Evolutionary conservation across 768 basidiomycete species (phyloP).

Genomic region (Tricholoma terreum): DNA sequence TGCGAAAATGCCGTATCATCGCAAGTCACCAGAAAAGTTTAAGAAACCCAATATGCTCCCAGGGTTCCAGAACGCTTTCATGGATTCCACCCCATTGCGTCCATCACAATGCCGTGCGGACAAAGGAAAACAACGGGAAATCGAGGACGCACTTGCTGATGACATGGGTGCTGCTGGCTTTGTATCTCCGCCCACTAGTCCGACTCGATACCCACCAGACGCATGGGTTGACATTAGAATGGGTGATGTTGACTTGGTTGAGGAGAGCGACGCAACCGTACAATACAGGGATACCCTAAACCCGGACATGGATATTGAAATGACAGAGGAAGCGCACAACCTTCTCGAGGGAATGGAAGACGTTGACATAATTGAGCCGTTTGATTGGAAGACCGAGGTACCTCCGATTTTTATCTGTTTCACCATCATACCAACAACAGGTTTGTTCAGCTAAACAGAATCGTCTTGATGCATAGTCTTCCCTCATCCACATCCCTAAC

Average conservation of each 20-base stretch:
- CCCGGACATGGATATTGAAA: not conserved
- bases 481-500: slow-evolving; percentile 39
- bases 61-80: slow-evolving; percentile 57
- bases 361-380: slow-evolving; percentile 32
- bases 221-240: slow-evolving; percentile 34
- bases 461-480: slow-evolving; percentile 57
- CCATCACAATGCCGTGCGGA: slow-evolving; percentile 15
- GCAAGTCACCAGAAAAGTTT: slow-evolving; percentile 31
- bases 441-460: slow-evolving; percentile 49
- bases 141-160: not conserved
- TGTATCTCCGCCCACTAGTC: slow-evolving; percentile 17
- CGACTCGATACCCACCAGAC: slow-evolving; percentile 17
- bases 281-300: not conserved
- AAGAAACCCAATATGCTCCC: slow-evolving; percentile 37
- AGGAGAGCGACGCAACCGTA: not conserved
- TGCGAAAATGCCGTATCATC: slow-evolving; percentile 19
- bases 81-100: slow-evolving; percentile 35
- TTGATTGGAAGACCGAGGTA: slow-evolving; percentile 60
- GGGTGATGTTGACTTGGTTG: not conserved
- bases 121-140: slow-evolving; percentile 20
- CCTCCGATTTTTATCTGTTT: slow-evolving; percentile 8
- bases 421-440: not conserved
- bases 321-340: not conserved
- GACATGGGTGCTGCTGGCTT: slow-evolving; percentile 6
- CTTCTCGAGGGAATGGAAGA: slow-evolving; percentile 19